Evolutionary conservation across 2,329 filamentous ascomycete genomes (phyloP), one percentile per base, ranked within the genome.

Genomic region (Huntiella decipiens): DNA sequence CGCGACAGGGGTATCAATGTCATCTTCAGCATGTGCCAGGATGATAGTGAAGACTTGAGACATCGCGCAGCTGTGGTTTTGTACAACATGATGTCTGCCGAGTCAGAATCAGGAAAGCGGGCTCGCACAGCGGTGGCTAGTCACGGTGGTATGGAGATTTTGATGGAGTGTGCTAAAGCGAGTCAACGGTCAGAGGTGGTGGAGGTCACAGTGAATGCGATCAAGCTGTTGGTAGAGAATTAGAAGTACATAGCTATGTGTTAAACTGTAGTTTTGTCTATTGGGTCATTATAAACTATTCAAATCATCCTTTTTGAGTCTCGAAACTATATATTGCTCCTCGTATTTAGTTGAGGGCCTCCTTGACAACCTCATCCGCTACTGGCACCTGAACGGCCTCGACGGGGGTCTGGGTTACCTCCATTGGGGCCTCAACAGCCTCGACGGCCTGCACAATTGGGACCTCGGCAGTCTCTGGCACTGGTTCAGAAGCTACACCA

Each of bases 21-120:
- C n/a, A 55, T 96, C n/a, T 61, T 98, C n/a, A 74, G 70, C 0
- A 62, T 96, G 56, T 93, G 85, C 55, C 65, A 67, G 12, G 85
- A 94, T 52, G 73, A 81, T 4, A 70, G 70, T 45, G 78, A 82
- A 54, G 75, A 79, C 47, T 56, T 87, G 48, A 65, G 75, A 43
- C 74, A 79, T 57, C 66, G 91, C 5, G 91, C 85, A 0, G 73
- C 82, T 1, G 84, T 88, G 19, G 75, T 79, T 48, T 58, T 91
- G 12, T 68, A 74, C 51, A 92, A 92, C 57, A 65, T 95, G 56
- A 66, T 84, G 4, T 67, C 67, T 8, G 72, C 73, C 3, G 75
- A 79, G 5, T 81, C 74, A 1, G 73, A 79, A 11, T 67, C 75
- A 0, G 83, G 82, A 0, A 62, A 68, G 47, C 63, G 66, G 50